Evolutionary conservation across 192 early-diverging fungal genomes (phyloP).

Genomic region (Helicostylum pulchrum): DNA sequence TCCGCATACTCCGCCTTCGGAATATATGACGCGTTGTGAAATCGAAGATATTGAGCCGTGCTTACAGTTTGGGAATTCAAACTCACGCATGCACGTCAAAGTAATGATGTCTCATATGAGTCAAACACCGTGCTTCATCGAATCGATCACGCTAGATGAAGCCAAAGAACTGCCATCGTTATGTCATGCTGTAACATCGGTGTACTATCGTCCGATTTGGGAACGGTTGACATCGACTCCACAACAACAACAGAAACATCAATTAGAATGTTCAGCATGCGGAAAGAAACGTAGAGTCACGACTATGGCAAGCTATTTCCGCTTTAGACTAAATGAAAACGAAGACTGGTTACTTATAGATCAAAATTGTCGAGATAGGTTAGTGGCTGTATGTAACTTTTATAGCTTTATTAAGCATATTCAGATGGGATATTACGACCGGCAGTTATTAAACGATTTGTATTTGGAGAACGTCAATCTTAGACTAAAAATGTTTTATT

Average conservation of each 20-base stretch:
- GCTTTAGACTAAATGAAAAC: conserved; percentile 56
- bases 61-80: conserved; percentile 76
- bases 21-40: conserved; percentile 78
- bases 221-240: conserved; percentile 32
- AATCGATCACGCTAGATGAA: conserved; percentile 49
- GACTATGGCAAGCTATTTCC: conserved; percentile 37
- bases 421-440: conserved; percentile 57
- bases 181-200: background rate
- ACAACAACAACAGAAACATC: conserved; percentile 5
- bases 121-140: conserved; percentile 68
- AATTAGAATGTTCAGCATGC: conserved; percentile 43
- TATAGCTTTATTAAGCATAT: conserved; percentile 85
- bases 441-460: conserved; percentile 65
- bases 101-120: conserved; percentile 80
- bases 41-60: conserved; percentile 89
- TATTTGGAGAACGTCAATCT: conserved; percentile 77
- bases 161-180: background rate
- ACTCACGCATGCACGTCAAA: conserved; percentile 75
- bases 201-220: conserved; percentile 34
- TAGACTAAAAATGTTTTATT: conserved; percentile 81
- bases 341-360: conserved; percentile 71
- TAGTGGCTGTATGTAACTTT: conserved; percentile 87
- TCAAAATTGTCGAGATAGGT: conserved; percentile 77
- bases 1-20: too few relatives aligned
- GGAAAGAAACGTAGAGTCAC: conserved; percentile 34